Percentiles rank a stretch among this genome's conserved stretches.
These are phyloP conservation scores for Graphilbum ipis-grandicollis DNA, from an alignment of 2,329 filamentous ascomycete genomes.

Conservation along the genomic window DNA sequence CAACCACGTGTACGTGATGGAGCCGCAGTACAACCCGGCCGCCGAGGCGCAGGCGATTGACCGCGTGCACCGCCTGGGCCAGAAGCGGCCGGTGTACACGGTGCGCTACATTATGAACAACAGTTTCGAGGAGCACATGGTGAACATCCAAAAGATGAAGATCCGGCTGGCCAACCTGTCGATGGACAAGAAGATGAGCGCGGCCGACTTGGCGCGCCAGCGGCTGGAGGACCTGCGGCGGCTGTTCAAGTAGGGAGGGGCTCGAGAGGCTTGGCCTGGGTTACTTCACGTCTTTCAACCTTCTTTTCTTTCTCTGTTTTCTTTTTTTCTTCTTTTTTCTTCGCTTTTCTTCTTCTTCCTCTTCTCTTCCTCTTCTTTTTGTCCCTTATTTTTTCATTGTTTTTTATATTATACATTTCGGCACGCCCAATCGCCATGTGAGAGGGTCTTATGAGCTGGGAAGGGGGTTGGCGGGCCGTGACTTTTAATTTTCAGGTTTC, in stretches of 20 bases:
- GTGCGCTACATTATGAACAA: conserved; percentile 76
- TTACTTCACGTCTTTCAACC: no score
- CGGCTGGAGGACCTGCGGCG: conserved; percentile 34
- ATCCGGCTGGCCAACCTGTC: conserved; percentile 67
- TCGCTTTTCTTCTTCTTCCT: background rate
- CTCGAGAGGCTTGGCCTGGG: no score
- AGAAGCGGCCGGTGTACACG: conserved; percentile 76
- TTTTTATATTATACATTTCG: background rate
- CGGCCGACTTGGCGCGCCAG: conserved; percentile 27
- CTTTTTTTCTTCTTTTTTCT: background rate
- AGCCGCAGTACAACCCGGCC: conserved; percentile 92
- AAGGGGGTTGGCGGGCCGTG: no score
- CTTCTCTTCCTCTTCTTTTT: background rate
- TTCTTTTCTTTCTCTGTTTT: background rate
- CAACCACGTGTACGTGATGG: conserved; percentile 88
- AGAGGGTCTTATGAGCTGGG: no score
- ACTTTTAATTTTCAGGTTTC: no score
- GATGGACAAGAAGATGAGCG: conserved; percentile 13
- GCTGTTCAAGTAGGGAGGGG: conserved; percentile 28
- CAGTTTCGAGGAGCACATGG: conserved; percentile 90
- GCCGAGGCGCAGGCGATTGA: conserved; percentile 90
- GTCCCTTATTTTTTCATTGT: no score
- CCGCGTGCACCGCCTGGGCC: conserved; percentile 78
- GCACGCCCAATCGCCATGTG: no score
- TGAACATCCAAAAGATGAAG: conserved; percentile 81